These are phyloP conservation scores for Ceratobasidium papillatum DNA, from an alignment of 1,284 basidiomycete genomes.

Conservation along the genomic window DNA sequence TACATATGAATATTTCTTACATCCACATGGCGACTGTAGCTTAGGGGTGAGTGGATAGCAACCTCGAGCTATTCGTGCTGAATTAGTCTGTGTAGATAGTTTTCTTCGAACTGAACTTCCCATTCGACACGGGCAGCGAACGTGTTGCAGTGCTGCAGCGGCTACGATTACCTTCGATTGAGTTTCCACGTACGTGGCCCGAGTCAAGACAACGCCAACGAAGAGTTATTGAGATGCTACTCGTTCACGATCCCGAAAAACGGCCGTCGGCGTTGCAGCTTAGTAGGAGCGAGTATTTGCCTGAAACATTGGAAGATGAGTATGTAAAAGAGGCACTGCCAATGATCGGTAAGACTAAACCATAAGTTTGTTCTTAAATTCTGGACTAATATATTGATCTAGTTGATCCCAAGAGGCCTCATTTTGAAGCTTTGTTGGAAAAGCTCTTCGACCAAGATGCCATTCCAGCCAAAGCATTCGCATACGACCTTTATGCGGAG, in stretches of 20 bases:
- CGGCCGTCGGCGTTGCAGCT: slow-evolving; percentile 88
- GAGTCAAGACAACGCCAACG: slow-evolving; percentile 67
- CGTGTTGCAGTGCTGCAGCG: slow-evolving; percentile 84
- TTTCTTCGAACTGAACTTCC: slow-evolving; percentile 97
- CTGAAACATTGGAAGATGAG: slow-evolving; percentile 80
- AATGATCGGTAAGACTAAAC: slow-evolving; percentile 69
- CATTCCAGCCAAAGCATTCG: slow-evolving; percentile 73
- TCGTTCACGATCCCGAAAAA: slow-evolving; percentile 84
- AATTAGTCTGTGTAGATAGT: slow-evolving; percentile 68
- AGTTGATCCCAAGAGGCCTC: slow-evolving; percentile 78
- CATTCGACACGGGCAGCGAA: slow-evolving; percentile 88
- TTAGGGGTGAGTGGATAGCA: slow-evolving; percentile 20
- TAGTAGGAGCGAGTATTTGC: slow-evolving; percentile 80
- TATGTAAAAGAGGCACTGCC: slow-evolving; percentile 82
- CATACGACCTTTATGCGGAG: slow-evolving; percentile 81
- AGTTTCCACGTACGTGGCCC: slow-evolving; percentile 82
- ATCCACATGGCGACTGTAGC: slow-evolving; percentile 10
- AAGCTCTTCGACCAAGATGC: slow-evolving; percentile 75
- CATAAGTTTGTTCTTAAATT: slow-evolving; percentile 17
- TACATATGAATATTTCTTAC: neutral
- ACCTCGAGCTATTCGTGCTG: neutral
- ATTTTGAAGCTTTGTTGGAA: slow-evolving; percentile 73
- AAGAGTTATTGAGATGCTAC: slow-evolving; percentile 81
- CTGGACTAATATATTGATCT: slow-evolving; percentile 6
- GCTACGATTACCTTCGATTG: slow-evolving; percentile 73